phyloP scores from a whole-genome alignment of 2,329 filamentous ascomycete species.

The Paraphoma sp. region DNA sequence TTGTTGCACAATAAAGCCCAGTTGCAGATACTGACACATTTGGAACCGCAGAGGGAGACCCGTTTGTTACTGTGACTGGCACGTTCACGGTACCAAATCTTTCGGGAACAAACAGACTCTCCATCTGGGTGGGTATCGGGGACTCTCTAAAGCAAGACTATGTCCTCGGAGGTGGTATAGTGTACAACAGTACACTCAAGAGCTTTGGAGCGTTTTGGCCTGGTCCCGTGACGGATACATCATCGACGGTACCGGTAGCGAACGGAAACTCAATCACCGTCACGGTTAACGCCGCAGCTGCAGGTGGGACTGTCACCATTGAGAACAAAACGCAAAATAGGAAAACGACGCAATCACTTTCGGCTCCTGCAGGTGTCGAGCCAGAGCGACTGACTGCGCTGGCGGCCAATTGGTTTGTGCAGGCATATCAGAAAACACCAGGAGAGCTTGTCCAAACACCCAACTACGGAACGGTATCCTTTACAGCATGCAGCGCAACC shows the following conservation, averaged over 20 bases:
- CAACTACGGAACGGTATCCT: slow-evolving; percentile 24
- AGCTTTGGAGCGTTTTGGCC: slow-evolving; percentile 31
- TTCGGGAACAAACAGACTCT: slow-evolving; percentile 24
- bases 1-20: background rate
- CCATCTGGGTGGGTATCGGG: slow-evolving; percentile 35
- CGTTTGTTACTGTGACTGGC: slow-evolving; percentile 27
- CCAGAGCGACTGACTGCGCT: slow-evolving; percentile 20
- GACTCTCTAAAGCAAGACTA: slow-evolving; percentile 26
- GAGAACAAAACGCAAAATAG: slow-evolving; percentile 35
- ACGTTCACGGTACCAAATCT: slow-evolving; percentile 31
- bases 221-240: slow-evolving; percentile 21
- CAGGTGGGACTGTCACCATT: slow-evolving; percentile 27
- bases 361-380: slow-evolving; percentile 18
- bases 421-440: slow-evolving; percentile 28
- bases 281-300: slow-evolving; percentile 15
- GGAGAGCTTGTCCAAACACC: slow-evolving; percentile 30
- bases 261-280: slow-evolving; percentile 28
- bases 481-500: slow-evolving; percentile 26
- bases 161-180: slow-evolving; percentile 28
- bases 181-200: slow-evolving; percentile 25
- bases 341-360: slow-evolving; percentile 20
- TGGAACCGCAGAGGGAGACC: slow-evolving; percentile 12
- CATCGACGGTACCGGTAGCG: slow-evolving; percentile 21
- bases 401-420: slow-evolving; percentile 32
- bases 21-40: background rate